These are phyloP conservation scores for Fusarium luffae DNA, from an alignment of 2,329 filamentous ascomycete species.

Conservation along the genomic window DNA sequence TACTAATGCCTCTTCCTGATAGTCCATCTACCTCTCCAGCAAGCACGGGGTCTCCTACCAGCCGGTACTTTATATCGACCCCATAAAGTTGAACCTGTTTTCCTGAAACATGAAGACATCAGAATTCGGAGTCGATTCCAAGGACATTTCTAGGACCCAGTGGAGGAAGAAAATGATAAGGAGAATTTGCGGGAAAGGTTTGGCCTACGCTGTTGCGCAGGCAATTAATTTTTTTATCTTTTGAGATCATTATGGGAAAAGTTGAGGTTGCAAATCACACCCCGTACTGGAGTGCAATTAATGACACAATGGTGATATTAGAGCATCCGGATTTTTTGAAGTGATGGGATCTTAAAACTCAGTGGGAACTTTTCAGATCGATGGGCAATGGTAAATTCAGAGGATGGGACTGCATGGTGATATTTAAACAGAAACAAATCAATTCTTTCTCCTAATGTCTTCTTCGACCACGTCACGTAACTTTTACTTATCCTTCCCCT, in stretches of 20 bases:
- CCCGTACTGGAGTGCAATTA: background rate
- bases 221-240: background rate
- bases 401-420: background rate
- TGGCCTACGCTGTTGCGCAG: background rate
- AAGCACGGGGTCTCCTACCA: slow-evolving; percentile 17
- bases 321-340: background rate
- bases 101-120: background rate
- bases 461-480: background rate
- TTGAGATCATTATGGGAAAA: slow-evolving; percentile 6
- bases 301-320: background rate
- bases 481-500: background rate
- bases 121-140: background rate
- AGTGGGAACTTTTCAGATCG: slow-evolving; percentile 16
- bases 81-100: background rate
- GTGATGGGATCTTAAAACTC: background rate
- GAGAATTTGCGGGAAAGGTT: background rate
- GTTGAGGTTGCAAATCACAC: background rate
- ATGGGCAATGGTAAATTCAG: background rate
- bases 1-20: background rate
- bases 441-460: background rate
- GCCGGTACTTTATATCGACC: slow-evolving; percentile 35
- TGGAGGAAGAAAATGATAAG: background rate
- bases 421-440: slow-evolving; percentile 1
- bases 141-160: background rate
- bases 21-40: slow-evolving; percentile 6